Conservation (phyloP, 345 rosid genomes). For the Linum lewisii region DNA sequence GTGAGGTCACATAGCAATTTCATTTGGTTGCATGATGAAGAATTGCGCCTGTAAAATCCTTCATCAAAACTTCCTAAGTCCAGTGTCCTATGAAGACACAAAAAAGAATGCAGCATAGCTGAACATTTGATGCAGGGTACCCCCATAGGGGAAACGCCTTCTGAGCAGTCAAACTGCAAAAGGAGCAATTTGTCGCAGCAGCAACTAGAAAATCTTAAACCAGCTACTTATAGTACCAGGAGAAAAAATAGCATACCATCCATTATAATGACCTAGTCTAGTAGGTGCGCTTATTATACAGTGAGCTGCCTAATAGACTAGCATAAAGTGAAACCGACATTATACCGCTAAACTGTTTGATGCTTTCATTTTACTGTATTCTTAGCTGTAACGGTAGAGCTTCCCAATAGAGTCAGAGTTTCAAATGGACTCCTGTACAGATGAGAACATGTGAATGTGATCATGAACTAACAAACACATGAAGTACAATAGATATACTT, state of each 20-base stretch:
- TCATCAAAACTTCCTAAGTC: slow-evolving; percentile 7
- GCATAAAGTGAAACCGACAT: too few relatives aligned
- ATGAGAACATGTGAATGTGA: too few relatives aligned
- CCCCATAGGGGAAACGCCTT: slow-evolving; percentile 64
- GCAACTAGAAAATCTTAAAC: slow-evolving; percentile 4
- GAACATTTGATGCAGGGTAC: slow-evolving; percentile 14
- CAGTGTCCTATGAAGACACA: too few relatives aligned
- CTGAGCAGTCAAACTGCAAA: slow-evolving; percentile 77
- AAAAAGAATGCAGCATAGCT: background rate
- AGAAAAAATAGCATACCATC: too few relatives aligned
- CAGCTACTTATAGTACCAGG: background rate
- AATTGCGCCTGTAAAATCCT: slow-evolving; percentile 57
- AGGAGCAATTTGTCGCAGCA: slow-evolving; percentile 11
- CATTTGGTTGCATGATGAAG: slow-evolving; percentile 71
- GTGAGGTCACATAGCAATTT: slow-evolving; percentile 37
- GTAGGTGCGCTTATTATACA: too few relatives aligned
- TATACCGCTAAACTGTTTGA: slow-evolving; percentile 84
- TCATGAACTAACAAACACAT: too few relatives aligned
- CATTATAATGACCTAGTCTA: background rate
- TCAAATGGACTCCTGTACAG: slow-evolving; percentile 87
- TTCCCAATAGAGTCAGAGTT: slow-evolving; percentile 79
- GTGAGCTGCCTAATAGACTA: too few relatives aligned
- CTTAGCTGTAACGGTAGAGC: slow-evolving; percentile 57
- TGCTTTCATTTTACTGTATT: slow-evolving; percentile 78
- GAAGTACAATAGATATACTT: too few relatives aligned